Conservation (phyloP, 2,329 filamentous ascomycete species). For the Pseudogymnoascus sp. region DNA sequence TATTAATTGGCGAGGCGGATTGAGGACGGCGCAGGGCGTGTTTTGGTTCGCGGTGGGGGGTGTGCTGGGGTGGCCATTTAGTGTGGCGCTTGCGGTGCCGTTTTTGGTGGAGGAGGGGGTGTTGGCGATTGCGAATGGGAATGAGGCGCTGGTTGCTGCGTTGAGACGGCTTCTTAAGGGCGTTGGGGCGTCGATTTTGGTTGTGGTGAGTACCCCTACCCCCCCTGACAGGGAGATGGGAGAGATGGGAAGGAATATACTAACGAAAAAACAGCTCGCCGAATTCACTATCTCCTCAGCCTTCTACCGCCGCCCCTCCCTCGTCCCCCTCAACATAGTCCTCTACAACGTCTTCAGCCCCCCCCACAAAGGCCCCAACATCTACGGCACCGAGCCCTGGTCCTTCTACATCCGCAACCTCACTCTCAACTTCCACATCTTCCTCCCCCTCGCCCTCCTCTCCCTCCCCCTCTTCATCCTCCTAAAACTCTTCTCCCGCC, state of each 20-base stretch:
- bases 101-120: conserved; percentile 72
- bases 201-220: too few relatives aligned
- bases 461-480: conserved; percentile 67
- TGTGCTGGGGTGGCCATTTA: conserved; percentile 90
- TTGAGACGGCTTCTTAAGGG: conserved; percentile 59
- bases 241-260: not conserved
- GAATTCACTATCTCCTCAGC: conserved; percentile 69
- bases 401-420: conserved; percentile 92
- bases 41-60: conserved; percentile 85
- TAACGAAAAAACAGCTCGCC: conserved; percentile 24
- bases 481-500: conserved; percentile 57
- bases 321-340: conserved; percentile 88
- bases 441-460: conserved; percentile 72
- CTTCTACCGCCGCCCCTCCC: conserved; percentile 71
- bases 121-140: conserved; percentile 43
- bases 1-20: conserved; percentile 76
- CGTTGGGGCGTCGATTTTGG: conserved; percentile 33
- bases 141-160: conserved; percentile 50
- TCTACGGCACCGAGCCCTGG: conserved; percentile 96
- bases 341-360: conserved; percentile 89
- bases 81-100: conserved; percentile 69
- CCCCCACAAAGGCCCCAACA: conserved; percentile 68
- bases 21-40: conserved; percentile 74
- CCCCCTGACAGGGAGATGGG: too few relatives aligned
- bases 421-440: conserved; percentile 88